These are phyloP conservation scores for Inga leiocalycina DNA, from an alignment of 306 rosid species.

Conservation along the genomic window DNA sequence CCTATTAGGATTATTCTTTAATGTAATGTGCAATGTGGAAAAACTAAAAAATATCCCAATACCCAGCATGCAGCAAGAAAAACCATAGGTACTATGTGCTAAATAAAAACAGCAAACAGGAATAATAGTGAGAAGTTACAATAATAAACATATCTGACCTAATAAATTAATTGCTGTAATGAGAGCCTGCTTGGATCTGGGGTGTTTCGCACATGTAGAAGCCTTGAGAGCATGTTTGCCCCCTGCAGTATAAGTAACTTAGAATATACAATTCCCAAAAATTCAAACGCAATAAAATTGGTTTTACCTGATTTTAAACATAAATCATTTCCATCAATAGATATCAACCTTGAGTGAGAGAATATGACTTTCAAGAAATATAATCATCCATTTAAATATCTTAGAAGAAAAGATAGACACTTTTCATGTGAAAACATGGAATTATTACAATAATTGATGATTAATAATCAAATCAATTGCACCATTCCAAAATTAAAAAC, in stretches of 20 bases:
- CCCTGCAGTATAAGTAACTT: slow-evolving; percentile 52
- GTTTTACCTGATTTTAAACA: slow-evolving; percentile 14
- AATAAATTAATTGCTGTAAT: slow-evolving; percentile 93
- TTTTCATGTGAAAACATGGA: neutral
- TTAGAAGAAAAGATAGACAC: neutral
- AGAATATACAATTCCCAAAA: slow-evolving; percentile 17
- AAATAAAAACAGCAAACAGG: slow-evolving; percentile 18
- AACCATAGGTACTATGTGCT: neutral
- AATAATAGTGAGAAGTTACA: slow-evolving; percentile 2
- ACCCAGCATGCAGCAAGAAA: neutral
- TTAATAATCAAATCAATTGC: neutral
- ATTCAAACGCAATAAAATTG: slow-evolving; percentile 24
- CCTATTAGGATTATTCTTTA: too few species aligned
- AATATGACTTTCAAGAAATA: neutral
- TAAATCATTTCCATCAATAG: neutral
- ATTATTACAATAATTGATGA: neutral
- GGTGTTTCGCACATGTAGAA: slow-evolving; percentile 83
- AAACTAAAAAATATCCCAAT: too few species aligned
- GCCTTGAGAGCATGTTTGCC: slow-evolving; percentile 90
- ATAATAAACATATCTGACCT: slow-evolving; percentile 52
- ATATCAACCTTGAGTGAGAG: neutral
- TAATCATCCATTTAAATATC: neutral
- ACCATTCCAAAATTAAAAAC: neutral
- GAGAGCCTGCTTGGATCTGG: slow-evolving; percentile 94
- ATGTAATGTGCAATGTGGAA: too few species aligned